A percentile compares a stretch with the other conserved stretches of the same genome.
Conservation (phyloP, 257 asterid genomes). For the Scutellaria galericulata region DNA sequence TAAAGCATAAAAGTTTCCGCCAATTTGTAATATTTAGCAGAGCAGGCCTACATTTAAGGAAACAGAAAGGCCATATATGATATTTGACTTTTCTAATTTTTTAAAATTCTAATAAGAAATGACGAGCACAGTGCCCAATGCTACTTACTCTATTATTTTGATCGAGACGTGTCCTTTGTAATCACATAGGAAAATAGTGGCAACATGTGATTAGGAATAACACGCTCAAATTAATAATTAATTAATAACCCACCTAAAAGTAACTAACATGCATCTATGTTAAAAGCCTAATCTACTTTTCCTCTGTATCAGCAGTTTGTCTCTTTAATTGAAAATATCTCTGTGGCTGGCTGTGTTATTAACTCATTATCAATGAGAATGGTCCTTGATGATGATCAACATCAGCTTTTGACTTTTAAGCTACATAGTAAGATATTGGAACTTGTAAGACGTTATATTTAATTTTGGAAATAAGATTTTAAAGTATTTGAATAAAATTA, state of each 20-base stretch:
- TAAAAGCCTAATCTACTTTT: neutral
- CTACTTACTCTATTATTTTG: neutral
- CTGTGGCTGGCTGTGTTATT: too few species aligned
- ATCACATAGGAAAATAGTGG: slow-evolving; percentile 8
- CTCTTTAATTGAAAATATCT: neutral
- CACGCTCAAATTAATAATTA: neutral
- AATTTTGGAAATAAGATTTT: too few species aligned
- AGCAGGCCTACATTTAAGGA: slow-evolving; percentile 29
- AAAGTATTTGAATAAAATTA: too few species aligned
- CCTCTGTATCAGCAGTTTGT: slow-evolving; percentile 5
- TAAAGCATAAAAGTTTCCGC: neutral
- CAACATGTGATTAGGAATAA: neutral
- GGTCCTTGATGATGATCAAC: neutral
- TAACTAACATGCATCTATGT: slow-evolving; percentile 25
- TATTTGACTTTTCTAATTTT: slow-evolving; percentile 5
- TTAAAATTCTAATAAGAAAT: neutral
- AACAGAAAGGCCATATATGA: neutral
- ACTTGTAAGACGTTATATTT: too few species aligned
- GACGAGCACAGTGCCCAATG: too few species aligned
- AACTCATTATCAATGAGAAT: too few species aligned
- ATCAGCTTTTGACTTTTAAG: too few species aligned
- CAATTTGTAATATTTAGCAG: slow-evolving; percentile 6
- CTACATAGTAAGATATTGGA: too few species aligned
- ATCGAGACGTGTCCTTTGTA: slow-evolving; percentile 7
- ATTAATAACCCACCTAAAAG: neutral